Evolutionary conservation across 345 rosid genomes (phyloP), one percentile per base, ranked within the genome.

Genomic region (Boechera stricta): DNA sequence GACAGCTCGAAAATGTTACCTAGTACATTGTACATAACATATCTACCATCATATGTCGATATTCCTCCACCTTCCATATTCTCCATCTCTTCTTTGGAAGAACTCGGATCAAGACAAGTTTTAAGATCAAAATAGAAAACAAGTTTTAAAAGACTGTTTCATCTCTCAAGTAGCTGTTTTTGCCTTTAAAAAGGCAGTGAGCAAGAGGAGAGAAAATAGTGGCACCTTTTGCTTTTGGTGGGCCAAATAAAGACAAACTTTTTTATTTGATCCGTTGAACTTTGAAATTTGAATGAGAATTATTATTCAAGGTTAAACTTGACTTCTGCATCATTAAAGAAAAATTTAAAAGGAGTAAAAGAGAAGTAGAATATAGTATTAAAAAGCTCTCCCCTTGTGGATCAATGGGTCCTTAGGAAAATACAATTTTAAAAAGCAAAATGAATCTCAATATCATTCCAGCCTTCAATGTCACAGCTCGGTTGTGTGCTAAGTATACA

Each of bases 1-100:
- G 94, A 67, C 39, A 93, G 82, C 61, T 84, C 84, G 68, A 93
- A 93, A 55, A 82, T 77, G 78, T 79, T 90, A 44, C 98, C 97
- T 6, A 88, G 81, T 45, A 93, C 81, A 65, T 87, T 86, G 75
- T 88, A 87, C 81, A 82, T 83, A 3, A 88, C 84, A 71, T 86
- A 91, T 76, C 82, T 84, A 31, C 90, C 98, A 10, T 81, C 68
- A 45, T 69, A 59, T 9, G 82, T 68, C 8, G 80, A 58, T 72
- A 78, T 67, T 32, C 71, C 74, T 48, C 75, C 87, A 60, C 74
- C 75, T 84, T 85, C 85, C 84, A 73, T 84, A 26, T 80, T 69
- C 76, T 84, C 83, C 87, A 83, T 82, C 55, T 78, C 68, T 44
- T 29, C 67, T 39, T 53, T 8, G 10, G 33, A 54, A 57, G 44